A percentile compares a stretch with the other conserved stretches of the same genome.
Evolutionary conservation across 176 grass and related monocot genomes (phyloP).

Genomic region (Phoenix roebelenii): DNA sequence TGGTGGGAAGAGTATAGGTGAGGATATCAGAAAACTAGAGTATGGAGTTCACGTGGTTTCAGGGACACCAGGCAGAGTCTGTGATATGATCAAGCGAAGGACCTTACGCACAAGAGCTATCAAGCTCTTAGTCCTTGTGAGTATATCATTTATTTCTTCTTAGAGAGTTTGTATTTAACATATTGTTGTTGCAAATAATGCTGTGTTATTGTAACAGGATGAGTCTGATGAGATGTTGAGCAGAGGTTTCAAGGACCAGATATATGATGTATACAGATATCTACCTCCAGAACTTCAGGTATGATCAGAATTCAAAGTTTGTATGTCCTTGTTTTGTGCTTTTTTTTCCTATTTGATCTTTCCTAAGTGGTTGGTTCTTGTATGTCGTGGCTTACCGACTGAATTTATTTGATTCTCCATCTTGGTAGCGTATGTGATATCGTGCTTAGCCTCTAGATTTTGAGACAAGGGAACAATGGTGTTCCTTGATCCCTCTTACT

Average conservation of each 20-base stretch:
- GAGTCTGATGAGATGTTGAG: slow-evolving; percentile 97
- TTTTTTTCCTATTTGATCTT: too few species aligned
- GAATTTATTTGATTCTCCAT: too few species aligned
- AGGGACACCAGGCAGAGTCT: slow-evolving; percentile 81
- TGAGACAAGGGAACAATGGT: too few species aligned
- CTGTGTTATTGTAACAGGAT: slow-evolving; percentile 32
- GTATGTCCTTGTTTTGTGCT: background rate
- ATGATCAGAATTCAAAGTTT: background rate
- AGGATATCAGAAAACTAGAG: slow-evolving; percentile 85
- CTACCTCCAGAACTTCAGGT: slow-evolving; percentile 87
- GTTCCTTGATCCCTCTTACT: too few species aligned
- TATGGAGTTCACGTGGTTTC: slow-evolving; percentile 72
- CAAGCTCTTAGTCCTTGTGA: slow-evolving; percentile 72
- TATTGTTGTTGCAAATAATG: too few species aligned
- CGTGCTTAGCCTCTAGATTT: too few species aligned
- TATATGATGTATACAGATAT: slow-evolving; percentile 86
- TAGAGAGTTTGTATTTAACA: too few species aligned
- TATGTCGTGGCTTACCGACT: too few species aligned
- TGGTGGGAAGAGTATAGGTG: slow-evolving; percentile 69
- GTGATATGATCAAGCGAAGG: slow-evolving; percentile 83
- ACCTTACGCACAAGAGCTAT: slow-evolving; percentile 80
- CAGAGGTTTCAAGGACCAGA: slow-evolving; percentile 94
- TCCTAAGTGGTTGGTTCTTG: too few species aligned
- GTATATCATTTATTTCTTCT: slow-evolving; percentile 1
- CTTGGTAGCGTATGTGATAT: too few species aligned